Conservation (phyloP, 2,329 filamentous ascomycete genomes). For the Penicillium sp. region DNA sequence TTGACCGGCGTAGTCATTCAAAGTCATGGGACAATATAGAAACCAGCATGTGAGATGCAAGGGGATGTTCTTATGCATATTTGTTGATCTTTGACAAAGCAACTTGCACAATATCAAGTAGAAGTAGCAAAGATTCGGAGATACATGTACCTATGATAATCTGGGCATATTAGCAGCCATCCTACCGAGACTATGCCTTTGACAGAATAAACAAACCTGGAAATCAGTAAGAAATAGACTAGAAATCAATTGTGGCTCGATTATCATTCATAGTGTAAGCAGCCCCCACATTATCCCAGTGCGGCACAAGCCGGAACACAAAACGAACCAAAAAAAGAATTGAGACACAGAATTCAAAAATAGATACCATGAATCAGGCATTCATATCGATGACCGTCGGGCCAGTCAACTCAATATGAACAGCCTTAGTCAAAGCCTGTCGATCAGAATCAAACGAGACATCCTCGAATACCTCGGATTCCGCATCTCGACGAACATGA, state of each 20-base stretch:
- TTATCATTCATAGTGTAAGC: not conserved
- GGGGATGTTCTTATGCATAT: too few species aligned
- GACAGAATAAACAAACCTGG: too few species aligned
- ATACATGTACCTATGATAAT: too few species aligned
- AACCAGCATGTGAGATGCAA: too few species aligned
- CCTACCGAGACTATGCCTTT: too few species aligned
- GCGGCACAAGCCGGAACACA: not conserved
- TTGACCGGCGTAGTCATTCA: too few species aligned
- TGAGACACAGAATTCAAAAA: not conserved
- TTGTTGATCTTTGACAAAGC: too few species aligned
- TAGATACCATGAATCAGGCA: not conserved
- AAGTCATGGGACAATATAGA: too few species aligned
- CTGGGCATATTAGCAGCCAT: too few species aligned
- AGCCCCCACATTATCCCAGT: not conserved
- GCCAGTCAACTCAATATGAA: slow-evolving; percentile 24
- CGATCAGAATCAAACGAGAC: slow-evolving; percentile 15
- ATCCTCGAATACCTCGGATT: not conserved
- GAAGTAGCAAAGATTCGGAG: too few species aligned
- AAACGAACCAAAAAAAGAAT: not conserved
- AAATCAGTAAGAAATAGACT: too few species aligned
- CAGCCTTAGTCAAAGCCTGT: slow-evolving; percentile 26
- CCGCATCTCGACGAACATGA: slow-evolving; percentile 5
- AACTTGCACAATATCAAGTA: too few species aligned
- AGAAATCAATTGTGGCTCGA: not conserved
- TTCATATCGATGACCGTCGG: slow-evolving; percentile 9